These are phyloP conservation scores for Fusarium pseudocircinatum DNA, from an alignment of 2,329 filamentous ascomycete genomes.

Conservation along the genomic window DNA sequence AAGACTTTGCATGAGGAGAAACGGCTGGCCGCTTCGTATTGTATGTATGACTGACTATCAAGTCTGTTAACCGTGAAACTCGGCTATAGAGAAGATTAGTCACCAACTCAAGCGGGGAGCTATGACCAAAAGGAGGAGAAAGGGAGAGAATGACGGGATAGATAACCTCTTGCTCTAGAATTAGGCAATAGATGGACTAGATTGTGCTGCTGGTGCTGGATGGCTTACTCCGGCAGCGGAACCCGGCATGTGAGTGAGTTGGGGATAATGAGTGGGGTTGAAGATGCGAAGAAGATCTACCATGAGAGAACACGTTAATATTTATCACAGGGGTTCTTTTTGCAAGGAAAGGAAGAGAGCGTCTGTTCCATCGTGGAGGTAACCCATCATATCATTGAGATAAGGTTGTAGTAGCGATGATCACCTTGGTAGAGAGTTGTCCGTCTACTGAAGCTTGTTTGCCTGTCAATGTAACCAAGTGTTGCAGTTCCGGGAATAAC, in stretches of 20 bases:
- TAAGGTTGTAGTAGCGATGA: not conserved
- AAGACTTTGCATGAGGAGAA: not conserved
- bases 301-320: not conserved
- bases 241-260: constrained; percentile 18
- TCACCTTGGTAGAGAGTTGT: not conserved
- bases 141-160: not conserved
- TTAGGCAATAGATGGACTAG: constrained; percentile 12
- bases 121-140: not conserved
- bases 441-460: not conserved
- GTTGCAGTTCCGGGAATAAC: constrained; percentile 2
- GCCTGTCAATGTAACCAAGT: not conserved
- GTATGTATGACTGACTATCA: not conserved
- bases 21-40: not conserved
- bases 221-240: constrained; percentile 11
- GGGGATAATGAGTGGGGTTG: not conserved
- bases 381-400: not conserved
- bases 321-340: not conserved
- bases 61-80: not conserved
- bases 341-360: not conserved
- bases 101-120: not conserved
- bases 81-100: not conserved
- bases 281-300: constrained; percentile 6
- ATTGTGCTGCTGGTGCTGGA: not conserved
- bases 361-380: not conserved
- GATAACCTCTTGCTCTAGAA: not conserved